phyloP scores from a whole-genome alignment of 1,139 yeast species.

The Candida labiduridarum region DNA sequence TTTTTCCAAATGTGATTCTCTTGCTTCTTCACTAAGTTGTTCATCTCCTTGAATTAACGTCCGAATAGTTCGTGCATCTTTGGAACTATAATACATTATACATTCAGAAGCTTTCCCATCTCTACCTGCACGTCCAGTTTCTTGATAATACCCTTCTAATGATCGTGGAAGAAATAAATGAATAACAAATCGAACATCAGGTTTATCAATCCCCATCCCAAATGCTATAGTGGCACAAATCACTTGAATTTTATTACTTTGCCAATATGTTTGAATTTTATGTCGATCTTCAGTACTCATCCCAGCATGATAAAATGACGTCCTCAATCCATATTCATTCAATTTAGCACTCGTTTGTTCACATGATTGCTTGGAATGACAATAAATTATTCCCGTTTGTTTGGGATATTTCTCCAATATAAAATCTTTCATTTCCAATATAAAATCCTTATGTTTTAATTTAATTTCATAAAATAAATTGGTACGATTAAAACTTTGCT shows the following conservation, averaged over 20 bases:
- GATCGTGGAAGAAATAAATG: conserved; percentile 90
- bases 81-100: conserved; percentile 75
- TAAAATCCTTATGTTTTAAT: conserved; percentile 58
- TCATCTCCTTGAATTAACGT: conserved; percentile 77
- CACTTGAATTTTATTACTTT: conserved; percentile 64
- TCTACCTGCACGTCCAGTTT: conserved; percentile 98
- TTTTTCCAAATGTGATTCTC: conserved; percentile 77
- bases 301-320: conserved; percentile 92
- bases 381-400: conserved; percentile 87
- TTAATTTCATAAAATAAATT: conserved; percentile 80
- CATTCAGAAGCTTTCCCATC: conserved; percentile 86
- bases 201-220: conserved; percentile 98
- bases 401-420: conserved; percentile 54
- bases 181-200: conserved; percentile 89
- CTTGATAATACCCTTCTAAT: conserved; percentile 95
- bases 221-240: conserved; percentile 97
- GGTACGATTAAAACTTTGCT: conserved; percentile 87
- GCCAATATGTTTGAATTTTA: conserved; percentile 80
- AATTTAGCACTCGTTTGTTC: conserved; percentile 76
- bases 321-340: conserved; percentile 58
- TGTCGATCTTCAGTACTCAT: conserved; percentile 78
- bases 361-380: conserved; percentile 88
- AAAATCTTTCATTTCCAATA: conserved; percentile 62
- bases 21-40: conserved; percentile 62
- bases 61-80: conserved; percentile 75